Evolutionary conservation across 2,329 filamentous ascomycete species (phyloP), one percentile per base, ranked within the genome.

Genomic region (Colletotrichum magnum): DNA sequence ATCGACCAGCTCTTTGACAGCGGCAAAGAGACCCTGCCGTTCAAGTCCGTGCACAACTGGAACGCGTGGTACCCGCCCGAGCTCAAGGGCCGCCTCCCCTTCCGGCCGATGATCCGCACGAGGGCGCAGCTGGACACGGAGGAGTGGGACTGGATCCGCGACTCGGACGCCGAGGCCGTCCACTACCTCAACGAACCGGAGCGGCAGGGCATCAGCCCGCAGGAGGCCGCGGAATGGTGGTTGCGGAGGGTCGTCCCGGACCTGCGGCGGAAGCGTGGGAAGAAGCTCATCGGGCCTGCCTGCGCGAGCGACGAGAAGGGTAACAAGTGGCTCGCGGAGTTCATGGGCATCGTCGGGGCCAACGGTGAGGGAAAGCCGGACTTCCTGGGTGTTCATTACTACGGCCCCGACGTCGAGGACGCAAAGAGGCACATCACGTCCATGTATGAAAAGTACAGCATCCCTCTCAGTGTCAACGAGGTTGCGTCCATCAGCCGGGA

Each of bases 181-280:
- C 81, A 83, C 69, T 85, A 80, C 71, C 81, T 84, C 78, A 85
- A 85, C 72, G 83, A 85, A 73, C 83, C 83, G 6, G 82, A 85
- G 68, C 77, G 81, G 39, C 74, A 75, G 57, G 77, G 77, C 15
- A 77, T 81, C 18, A 76, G 72, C 18, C 73, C 74, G 1, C 72
- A 78, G 65, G 73, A 79, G 60, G 83, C 83, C 9, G 80, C 78
- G 6, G 74, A 78, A 10, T 74, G 78, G 63, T 85, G 82, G 81
- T 71, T 72, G 48, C 71, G 77, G 15, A 77, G 80, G 59, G 78
- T 84, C 69, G 71, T 83, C 58, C 75, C 77, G 63, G 57, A 64
- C 45, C 24, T 68, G 60, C 51, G 60, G 10, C 39, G 39, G 9
- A 45, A 52, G 15, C 61, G 47, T 21, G 54, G 41, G 13, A 68